A percentile compares a stretch with the other conserved stretches of the same genome.
Evolutionary conservation across 257 asterid species (phyloP).

Genomic region (Echium plantagineum): DNA sequence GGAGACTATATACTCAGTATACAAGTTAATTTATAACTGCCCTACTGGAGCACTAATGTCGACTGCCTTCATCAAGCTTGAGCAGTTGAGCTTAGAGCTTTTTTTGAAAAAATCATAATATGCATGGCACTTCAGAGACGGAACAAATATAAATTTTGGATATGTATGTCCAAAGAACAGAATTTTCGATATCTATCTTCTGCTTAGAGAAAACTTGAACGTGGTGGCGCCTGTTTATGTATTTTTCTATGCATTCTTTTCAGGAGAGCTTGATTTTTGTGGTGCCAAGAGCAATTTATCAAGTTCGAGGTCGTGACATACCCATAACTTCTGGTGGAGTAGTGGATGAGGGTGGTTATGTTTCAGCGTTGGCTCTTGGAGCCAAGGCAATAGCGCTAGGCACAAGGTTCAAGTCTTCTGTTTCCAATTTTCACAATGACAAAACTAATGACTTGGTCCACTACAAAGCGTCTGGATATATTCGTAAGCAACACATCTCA

Average conservation of each 20-base stretch:
- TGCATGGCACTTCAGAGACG: too few relatives aligned
- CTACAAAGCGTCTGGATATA: not conserved
- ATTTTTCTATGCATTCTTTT: slow-evolving; percentile 1
- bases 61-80: not conserved
- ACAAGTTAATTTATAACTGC: not conserved
- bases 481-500: not conserved
- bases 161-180: not conserved
- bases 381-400: slow-evolving; percentile 77
- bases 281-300: slow-evolving; percentile 72
- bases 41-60: not conserved
- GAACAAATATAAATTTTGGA: too few relatives aligned
- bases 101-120: too few relatives aligned
- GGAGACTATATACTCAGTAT: not conserved
- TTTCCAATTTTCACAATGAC: not conserved
- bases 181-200: not conserved
- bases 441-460: not conserved
- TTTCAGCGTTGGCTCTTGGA: slow-evolving; percentile 88
- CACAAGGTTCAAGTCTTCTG: slow-evolving; percentile 42
- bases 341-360: slow-evolving; percentile 88
- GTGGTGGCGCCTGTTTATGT: not conserved
- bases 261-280: slow-evolving; percentile 59
- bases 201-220: not conserved
- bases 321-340: slow-evolving; percentile 79
- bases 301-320: slow-evolving; percentile 34
- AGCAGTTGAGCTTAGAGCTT: not conserved